Base-by-base conservation (phyloP, 108 stramenopile genomes). In the Aureococcus anophagefferens region DNA sequence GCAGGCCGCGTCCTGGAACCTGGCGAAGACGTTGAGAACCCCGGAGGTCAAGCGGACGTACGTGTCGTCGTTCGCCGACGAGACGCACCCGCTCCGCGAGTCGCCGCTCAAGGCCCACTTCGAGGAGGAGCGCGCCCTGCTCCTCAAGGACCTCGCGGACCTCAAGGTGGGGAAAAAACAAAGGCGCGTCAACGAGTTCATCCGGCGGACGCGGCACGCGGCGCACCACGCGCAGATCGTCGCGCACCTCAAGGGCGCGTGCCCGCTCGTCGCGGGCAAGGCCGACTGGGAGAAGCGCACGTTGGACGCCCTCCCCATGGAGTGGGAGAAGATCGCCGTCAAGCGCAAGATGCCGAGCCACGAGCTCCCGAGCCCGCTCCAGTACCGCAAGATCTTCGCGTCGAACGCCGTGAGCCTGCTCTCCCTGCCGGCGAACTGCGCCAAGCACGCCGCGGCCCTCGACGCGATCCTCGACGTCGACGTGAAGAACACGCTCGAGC, bases 91-190 rank as follows among this genome's bases (percentile, higher is more conserved):
- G 1, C 35, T 85, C 14, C 11, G 29, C 31, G 72, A 84, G 66
- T 30, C 68, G 36, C 76, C 79, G 68, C 86, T 85, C 70, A 76
- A 74, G 65, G 77, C 80, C 28, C 71, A 89, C 80, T 91, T 92
- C 74, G 79, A 84, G 35, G 83, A 86, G 85, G 91, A 92, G 70
- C 88, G 88, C 73, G 67, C 74, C 21, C 68, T 87, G 62, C 78
- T 92, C 28, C 79, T 92, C 63, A 78, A 79, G 37, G 91, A 92
- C 36, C 74, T 92, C 34, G 35, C 76, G 32, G 78, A 81, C 35
- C 83, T 89, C 0, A 82, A 84, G n/a, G n/a, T n/a, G n/a, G n/a
- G n/a, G n/a, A n/a, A n/a, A n/a, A 72, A 85, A 83, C 16, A 83
- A 83, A 0, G 84, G 84, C 35, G 83, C 84, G 29, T 79, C 76